Evolutionary conservation across 1,284 basidiomycete genomes (phyloP).

Genomic region (Trametes hirsuta): DNA sequence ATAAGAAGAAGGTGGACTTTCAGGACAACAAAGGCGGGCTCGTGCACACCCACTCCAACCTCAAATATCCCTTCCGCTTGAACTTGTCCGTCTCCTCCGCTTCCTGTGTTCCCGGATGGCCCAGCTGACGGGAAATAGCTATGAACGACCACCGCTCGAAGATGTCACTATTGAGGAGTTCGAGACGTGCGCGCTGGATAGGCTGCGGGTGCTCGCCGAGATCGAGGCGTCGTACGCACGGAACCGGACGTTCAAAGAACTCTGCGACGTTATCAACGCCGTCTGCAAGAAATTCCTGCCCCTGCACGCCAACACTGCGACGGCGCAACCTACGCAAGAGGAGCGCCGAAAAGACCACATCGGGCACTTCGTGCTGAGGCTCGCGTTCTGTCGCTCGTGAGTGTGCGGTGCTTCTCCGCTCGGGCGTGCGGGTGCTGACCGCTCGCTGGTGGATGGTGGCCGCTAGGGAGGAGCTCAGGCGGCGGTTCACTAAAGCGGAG

Average conservation of each 20-base stretch:
- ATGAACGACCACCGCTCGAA: constrained; percentile 82
- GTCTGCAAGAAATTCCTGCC: constrained; percentile 78
- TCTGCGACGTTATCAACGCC: constrained; percentile 60
- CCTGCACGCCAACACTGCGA: constrained; percentile 65
- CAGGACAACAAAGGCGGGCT: constrained; percentile 9
- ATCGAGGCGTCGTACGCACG: constrained; percentile 93
- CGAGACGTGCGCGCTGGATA: constrained; percentile 88
- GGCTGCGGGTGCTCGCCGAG: constrained; percentile 90
- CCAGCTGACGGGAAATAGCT: constrained; percentile 51
- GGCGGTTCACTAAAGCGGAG: constrained; percentile 92
- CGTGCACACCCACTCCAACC: constrained; percentile 27
- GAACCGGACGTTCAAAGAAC: constrained; percentile 80
- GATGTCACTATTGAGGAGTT: constrained; percentile 98
- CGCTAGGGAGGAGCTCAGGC: constrained; percentile 87
- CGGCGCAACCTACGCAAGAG: constrained; percentile 50
- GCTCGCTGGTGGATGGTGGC: neutral
- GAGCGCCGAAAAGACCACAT: constrained; percentile 89
- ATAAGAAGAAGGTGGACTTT: neutral
- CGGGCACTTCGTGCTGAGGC: constrained; percentile 92
- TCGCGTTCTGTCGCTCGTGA: constrained; percentile 96
- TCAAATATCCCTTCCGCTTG: constrained; percentile 69
- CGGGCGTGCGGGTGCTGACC: neutral
- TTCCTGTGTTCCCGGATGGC: neutral
- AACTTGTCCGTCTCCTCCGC: constrained; percentile 69
- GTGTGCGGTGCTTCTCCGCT: constrained; percentile 36